phyloP scores from a whole-genome alignment of 1,284 basidiomycete species.

The Tranzscheliella williamsii region DNA sequence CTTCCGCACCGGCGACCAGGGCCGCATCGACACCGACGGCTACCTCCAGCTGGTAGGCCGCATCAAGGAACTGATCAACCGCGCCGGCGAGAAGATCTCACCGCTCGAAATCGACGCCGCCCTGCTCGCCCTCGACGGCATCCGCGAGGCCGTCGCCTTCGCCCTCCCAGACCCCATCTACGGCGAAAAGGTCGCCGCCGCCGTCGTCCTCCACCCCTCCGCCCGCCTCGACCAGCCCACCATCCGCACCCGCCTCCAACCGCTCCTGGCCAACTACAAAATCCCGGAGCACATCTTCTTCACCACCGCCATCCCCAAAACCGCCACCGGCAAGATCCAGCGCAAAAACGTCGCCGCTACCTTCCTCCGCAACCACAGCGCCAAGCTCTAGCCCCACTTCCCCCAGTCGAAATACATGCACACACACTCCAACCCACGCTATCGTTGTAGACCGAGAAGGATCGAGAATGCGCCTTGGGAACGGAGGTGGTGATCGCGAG shows the following conservation, averaged over 20 bases:
- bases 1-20: conserved; percentile 70
- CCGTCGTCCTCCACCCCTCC: conserved; percentile 52
- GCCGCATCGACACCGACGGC: conserved; percentile 69
- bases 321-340: conserved; percentile 59
- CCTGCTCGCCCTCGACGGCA: conserved; percentile 64
- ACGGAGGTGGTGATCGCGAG: too few relatives aligned
- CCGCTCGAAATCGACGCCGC: conserved; percentile 69
- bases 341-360: conserved; percentile 53
- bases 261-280: conserved; percentile 61
- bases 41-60: conserved; percentile 65
- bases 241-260: conserved; percentile 48
- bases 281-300: conserved; percentile 61
- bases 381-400: conserved; percentile 18
- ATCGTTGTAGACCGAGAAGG: too few relatives aligned
- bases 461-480: too few relatives aligned
- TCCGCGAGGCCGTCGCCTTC: conserved; percentile 66
- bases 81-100: conserved; percentile 71
- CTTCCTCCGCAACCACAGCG: conserved; percentile 41
- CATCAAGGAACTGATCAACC: conserved; percentile 61
- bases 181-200: conserved; percentile 61
- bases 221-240: conserved; percentile 37
- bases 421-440: too few relatives aligned
- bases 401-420: background rate
- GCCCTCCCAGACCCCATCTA: conserved; percentile 60
- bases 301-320: conserved; percentile 61